Evolutionary conservation across 352 stramenopile genomes (phyloP), one percentile per base, ranked within the genome.

Genomic region (Phytopythium cucurbitacearum): DNA sequence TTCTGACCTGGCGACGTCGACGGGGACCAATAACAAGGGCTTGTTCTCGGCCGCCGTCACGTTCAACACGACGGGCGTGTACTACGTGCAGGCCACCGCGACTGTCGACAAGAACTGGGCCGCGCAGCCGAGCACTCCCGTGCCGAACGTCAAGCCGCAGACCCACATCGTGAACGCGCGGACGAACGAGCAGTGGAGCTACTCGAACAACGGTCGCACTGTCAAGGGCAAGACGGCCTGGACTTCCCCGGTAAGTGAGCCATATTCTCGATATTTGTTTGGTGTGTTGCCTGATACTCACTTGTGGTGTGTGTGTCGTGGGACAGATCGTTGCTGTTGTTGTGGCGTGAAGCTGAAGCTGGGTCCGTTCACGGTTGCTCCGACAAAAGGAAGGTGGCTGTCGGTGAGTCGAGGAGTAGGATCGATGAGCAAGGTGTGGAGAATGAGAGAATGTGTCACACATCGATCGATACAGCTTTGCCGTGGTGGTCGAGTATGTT

Each of bases 111-210:
- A 89, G 67, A 54, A 84, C 51, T 89, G 81, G 81, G 59, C 60
- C 16, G 59, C 51, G 38, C 77, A 90, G 60, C 47, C 59, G 9
- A 63, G 67, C 39, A 8, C 56, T 1, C 67, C 76, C 3, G 54
- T 65, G 21, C 77, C 76, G 8, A 72, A 76, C 47, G 64, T 87
- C 9, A 70, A 64, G 32, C 79, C 82, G 10, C 79, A 92, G 65
- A 83, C 75, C 1, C 82, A 92, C 63, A 57, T 87, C 32, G 77
- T 89, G 39, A 90, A 92, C 53, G 77, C 68, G 40, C 76, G 82
- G 41, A 89, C 77, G 10, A 87, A 90, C 57, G 35, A 56, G 7
- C 37, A 67, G 11, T 89, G 73, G 76, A 59, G 51, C 51, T 83
- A 69, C 54, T 76, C 64, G 28, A 76, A 69, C 63, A 88, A 83